A percentile compares a stretch with the other conserved stretches of the same genome.
These are phyloP conservation scores for Fistulinella prunicolor DNA, from an alignment of 768 basidiomycete species.

Conservation along the genomic window DNA sequence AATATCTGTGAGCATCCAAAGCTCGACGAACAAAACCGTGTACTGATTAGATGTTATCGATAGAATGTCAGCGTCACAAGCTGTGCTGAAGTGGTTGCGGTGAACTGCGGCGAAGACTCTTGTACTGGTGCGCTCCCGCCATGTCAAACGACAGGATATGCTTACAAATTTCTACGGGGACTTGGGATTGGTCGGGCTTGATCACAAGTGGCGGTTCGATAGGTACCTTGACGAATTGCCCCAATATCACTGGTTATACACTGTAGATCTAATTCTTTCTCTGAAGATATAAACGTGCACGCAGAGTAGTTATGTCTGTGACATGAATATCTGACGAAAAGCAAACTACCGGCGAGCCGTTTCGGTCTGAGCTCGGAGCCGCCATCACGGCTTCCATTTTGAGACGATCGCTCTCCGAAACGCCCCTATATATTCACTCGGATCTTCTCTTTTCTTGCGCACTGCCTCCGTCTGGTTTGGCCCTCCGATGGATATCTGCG, in stretches of 20 bases:
- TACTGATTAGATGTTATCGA: neutral
- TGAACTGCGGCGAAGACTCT: slow-evolving; percentile 53
- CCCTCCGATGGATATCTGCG: slow-evolving; percentile 7
- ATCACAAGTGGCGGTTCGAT: slow-evolving; percentile 45
- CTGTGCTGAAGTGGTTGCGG: slow-evolving; percentile 44
- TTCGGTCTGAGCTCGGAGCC: neutral
- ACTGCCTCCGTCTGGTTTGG: neutral
- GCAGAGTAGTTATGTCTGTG: too few relatives aligned
- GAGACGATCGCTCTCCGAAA: neutral
- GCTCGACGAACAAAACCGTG: neutral
- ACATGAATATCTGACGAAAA: too few relatives aligned
- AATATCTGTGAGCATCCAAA: slow-evolving; percentile 47
- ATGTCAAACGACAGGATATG: too few relatives aligned
- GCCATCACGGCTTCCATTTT: neutral
- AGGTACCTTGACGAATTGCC: slow-evolving; percentile 24
- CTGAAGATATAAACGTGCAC: neutral
- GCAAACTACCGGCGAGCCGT: too few relatives aligned
- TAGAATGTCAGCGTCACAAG: slow-evolving; percentile 45
- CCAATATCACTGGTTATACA: slow-evolving; percentile 33
- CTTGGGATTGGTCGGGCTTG: slow-evolving; percentile 52
- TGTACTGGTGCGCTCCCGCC: slow-evolving; percentile 42
- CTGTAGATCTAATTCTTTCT: slow-evolving; percentile 10
- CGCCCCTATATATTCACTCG: neutral
- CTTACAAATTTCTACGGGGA: too few relatives aligned
- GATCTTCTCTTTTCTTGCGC: neutral